Conservation (phyloP, 306 rosid genomes). For the Vigna reflexopilosa region DNA sequence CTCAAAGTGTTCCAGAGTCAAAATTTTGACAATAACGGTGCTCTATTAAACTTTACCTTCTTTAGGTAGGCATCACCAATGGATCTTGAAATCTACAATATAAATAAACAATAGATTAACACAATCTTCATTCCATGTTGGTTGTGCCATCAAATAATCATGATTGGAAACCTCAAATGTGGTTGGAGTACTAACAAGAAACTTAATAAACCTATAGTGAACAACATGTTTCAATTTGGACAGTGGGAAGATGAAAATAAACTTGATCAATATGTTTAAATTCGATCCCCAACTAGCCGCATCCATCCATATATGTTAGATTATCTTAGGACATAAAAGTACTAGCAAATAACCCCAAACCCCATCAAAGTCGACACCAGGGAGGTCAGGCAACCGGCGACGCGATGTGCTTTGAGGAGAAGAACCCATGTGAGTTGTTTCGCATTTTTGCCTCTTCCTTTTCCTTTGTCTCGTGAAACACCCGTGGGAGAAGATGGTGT, state of each 20-base stretch:
- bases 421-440: slow-evolving; percentile 94
- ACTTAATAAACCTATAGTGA: no score
- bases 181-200: background rate
- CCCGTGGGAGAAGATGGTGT: slow-evolving; percentile 49
- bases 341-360: background rate
- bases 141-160: background rate
- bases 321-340: background rate
- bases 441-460: slow-evolving; percentile 75
- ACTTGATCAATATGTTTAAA: no score
- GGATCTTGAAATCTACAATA: slow-evolving; percentile 62
- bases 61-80: no score
- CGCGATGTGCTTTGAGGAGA: slow-evolving; percentile 82
- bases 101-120: no score
- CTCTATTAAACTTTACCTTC: no score
- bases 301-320: background rate
- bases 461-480: slow-evolving; percentile 59
- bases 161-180: slow-evolving; percentile 3
- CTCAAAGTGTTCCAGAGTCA: no score
- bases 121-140: no score
- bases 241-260: no score
- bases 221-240: no score
- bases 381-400: slow-evolving; percentile 81
- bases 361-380: slow-evolving; percentile 69
- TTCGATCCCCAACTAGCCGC: background rate
- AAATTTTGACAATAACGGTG: no score